These are phyloP conservation scores for Mitragyna speciosa DNA, from an alignment of 257 asterid species.

Conservation along the genomic window DNA sequence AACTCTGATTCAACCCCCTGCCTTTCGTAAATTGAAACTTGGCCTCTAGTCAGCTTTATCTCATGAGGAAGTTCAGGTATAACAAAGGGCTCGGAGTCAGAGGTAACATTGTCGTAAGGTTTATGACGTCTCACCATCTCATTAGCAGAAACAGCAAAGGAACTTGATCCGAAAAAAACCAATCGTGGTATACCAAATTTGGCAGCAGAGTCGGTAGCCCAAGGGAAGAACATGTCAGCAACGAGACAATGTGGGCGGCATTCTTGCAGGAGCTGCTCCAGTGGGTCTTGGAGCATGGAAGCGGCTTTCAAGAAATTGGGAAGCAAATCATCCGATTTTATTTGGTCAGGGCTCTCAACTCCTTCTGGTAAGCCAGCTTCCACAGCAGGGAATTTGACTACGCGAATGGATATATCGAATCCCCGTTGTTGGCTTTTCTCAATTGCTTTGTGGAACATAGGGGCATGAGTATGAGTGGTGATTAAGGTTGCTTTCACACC, in stretches of 20 bases:
- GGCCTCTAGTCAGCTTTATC: constrained; percentile 20
- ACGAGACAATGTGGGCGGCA: constrained; percentile 41
- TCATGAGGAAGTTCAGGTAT: constrained; percentile 38
- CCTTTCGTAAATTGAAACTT: constrained; percentile 13
- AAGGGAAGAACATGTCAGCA: constrained; percentile 61
- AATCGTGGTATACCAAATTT: constrained; percentile 55
- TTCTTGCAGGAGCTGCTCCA: constrained; percentile 44
- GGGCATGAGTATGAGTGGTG: constrained; percentile 26
- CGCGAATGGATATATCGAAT: constrained; percentile 26
- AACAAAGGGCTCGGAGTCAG: constrained; percentile 38
- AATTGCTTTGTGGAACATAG: constrained; percentile 27
- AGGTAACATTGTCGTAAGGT: constrained; percentile 26
- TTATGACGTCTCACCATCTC: constrained; percentile 15
- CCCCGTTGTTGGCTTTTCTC: constrained; percentile 24
- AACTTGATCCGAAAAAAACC: constrained; percentile 48
- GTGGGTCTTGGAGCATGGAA: constrained; percentile 34
- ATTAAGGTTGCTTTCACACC: constrained; percentile 47
- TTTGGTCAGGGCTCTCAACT: constrained; percentile 34
- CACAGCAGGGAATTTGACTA: constrained; percentile 40
- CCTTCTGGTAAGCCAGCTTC: constrained; percentile 45
- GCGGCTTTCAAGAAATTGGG: constrained; percentile 31
- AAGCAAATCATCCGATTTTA: constrained; percentile 16
- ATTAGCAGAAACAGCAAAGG: constrained; percentile 24
- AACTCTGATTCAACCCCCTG: neutral
- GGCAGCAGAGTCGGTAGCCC: constrained; percentile 54